Evolutionary conservation across 2,329 filamentous ascomycete species (phyloP), one percentile per base, ranked within the genome.

Genomic region (Fusarium euwallaceae): DNA sequence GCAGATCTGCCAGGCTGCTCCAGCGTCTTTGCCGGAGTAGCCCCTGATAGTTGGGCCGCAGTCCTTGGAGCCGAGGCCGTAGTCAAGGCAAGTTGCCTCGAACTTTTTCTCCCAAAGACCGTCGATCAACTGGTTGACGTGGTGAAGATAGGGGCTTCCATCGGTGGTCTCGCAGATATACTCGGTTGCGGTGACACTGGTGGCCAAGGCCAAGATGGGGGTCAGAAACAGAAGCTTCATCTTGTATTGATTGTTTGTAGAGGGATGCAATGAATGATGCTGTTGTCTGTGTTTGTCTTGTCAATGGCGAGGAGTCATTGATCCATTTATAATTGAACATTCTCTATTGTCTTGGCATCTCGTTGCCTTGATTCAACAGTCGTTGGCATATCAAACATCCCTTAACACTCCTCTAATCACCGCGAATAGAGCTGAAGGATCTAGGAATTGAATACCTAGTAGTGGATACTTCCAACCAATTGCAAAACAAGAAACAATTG

Each of bases 1-100:
- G 41, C 60, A 61, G 14, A 62, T 29, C 29, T 62, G 60, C 60
- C 41, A 62, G 32, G 60, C 39, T n/a, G 59, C 41, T 3, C 59
- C 59, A 14, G 20, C 41, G 29, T 48, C 29, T 8, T 61, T 16
- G 20, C 41, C 41, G 7, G 39, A 34, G 41, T 61, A 48, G 16
- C 11, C 22, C 16, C 16, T 59, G 56, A 59, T 59, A 37, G 36
- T 41, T 5, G 56, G 36, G 1, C 34, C 36, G 59, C 59, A 61
- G 39, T 51, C 59, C 1, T 9, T 17, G 14, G 59, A 61, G 6
- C 59, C 59, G 14, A 61, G 41, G 9, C 59, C 24, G 41, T 48
- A 61, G 41, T 61, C 59, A 8, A 61, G 17, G 6, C 39, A 61
- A 12, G 41, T 20, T 36, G 14, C 56, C 4, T 59, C 56, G 11